Evolutionary conservation across 345 rosid genomes (phyloP).

Genomic region (Cardiospermum halicacabum): DNA sequence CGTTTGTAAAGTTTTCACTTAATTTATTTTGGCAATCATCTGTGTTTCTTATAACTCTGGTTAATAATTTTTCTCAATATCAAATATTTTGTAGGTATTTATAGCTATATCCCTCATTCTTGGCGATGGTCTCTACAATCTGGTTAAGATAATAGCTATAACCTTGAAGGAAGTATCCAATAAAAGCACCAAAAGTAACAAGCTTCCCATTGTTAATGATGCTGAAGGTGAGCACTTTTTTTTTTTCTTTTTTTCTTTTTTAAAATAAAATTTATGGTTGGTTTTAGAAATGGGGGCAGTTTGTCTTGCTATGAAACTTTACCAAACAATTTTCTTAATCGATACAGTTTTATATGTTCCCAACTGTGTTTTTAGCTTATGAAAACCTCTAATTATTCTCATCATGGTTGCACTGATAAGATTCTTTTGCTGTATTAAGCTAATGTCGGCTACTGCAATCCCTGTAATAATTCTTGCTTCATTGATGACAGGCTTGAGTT

Average conservation of each 20-base stretch:
- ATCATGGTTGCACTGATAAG: background rate
- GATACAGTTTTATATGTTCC: background rate
- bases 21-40: background rate
- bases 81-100: conserved; percentile 56
- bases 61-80: background rate
- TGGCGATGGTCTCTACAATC: conserved; percentile 89
- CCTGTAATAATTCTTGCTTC: too few species aligned
- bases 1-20: background rate
- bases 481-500: too few species aligned
- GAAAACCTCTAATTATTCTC: background rate
- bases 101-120: conserved; percentile 83
- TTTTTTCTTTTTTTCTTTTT: too few species aligned
- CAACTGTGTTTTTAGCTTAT: background rate
- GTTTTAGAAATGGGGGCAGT: background rate
- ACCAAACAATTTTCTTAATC: background rate
- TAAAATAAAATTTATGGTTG: background rate
- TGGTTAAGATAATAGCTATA: conserved; percentile 65
- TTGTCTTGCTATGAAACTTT: background rate
- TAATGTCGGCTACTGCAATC: too few species aligned
- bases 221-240: conserved; percentile 56
- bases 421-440: too few species aligned
- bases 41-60: background rate
- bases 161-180: conserved; percentile 58
- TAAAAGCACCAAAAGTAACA: conserved; percentile 40
- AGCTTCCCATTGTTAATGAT: conserved; percentile 52